phyloP scores from a whole-genome alignment of 768 basidiomycete genomes.

The Scleroderma bovista region DNA sequence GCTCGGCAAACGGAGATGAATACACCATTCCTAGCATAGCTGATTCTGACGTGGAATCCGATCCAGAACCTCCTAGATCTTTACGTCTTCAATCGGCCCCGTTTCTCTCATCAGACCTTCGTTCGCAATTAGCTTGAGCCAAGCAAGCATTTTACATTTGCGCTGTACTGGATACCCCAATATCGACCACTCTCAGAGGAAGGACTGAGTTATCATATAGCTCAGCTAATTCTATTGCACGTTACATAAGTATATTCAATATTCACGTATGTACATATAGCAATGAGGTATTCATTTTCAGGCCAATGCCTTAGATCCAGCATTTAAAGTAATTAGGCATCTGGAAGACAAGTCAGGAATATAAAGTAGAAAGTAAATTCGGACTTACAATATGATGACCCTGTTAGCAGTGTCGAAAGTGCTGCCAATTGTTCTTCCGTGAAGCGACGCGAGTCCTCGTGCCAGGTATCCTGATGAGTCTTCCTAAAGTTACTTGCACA shows the following conservation, averaged over 20 bases:
- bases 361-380: not conserved
- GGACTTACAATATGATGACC: slow-evolving; percentile 74
- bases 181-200: too few species aligned
- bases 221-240: too few species aligned
- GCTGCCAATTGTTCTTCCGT: slow-evolving; percentile 79
- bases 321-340: slow-evolving; percentile 10
- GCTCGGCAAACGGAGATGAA: slow-evolving; percentile 61
- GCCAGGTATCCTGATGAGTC: slow-evolving; percentile 87
- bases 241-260: too few species aligned
- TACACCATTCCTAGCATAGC: slow-evolving; percentile 49
- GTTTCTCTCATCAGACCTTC: slow-evolving; percentile 34
- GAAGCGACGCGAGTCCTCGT: slow-evolving; percentile 82
- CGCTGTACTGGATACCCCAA: too few species aligned
- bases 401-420: slow-evolving; percentile 78
- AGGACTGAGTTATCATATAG: not conserved
- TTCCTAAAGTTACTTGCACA: slow-evolving; percentile 78
- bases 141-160: slow-evolving; percentile 22
- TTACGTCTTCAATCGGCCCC: slow-evolving; percentile 16
- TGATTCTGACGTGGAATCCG: slow-evolving; percentile 38
- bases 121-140: too few species aligned
- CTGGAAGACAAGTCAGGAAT: slow-evolving; percentile 1
- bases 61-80: slow-evolving; percentile 9
- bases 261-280: too few species aligned
- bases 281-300: too few species aligned
- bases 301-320: too few species aligned